Evolutionary conservation across 768 basidiomycete species (phyloP), one percentile per base, ranked within the genome.

Genomic region (Peribolospora kevripleyi): DNA sequence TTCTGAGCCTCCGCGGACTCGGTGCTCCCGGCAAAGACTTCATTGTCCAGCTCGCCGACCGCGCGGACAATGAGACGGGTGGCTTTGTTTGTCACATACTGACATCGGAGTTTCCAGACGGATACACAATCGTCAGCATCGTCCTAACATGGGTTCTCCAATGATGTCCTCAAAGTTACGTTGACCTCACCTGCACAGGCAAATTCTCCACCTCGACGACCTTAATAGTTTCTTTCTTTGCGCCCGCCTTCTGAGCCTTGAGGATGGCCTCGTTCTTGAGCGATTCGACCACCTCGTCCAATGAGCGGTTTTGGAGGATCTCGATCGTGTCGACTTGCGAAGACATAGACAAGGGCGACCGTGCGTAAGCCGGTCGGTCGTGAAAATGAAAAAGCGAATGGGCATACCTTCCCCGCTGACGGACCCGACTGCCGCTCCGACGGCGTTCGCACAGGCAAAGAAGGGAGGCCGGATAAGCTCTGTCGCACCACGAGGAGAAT

Each of bases 201-300:
- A 79, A 68, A 11, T 71, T 70, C 50, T 75, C 71, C 46, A 75
- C 71, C 59, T 80, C 78, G 0, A 76, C 73, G 46, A 81, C 70
- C 55, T 68, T 67, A n/a, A 72, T 68, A 8, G 65, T 72, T 7
- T 64, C 64, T 38, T 65, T 63, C 47, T 70, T 68, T 2, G 75
- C 75, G 9, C 76, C 76, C 7, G 70, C 69, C 49, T 64, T 66
- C 2, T 74, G 65, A 2, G 75, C 73, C 13, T 66, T 68, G 6
- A 66, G 64, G n/a, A 74, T 68, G 6, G 76, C 71, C 57, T 69
- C 60, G 56, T 64, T 42, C 60, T 71, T 69, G 48, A 69, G 66
- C 13, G 53, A 51, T 48, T 66, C 66, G 13, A 67, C 61, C 9
- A 70, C 70, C 41, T 65, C 65, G 8, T 63, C 58, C 7, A 70